phyloP scores from a whole-genome alignment of 225 moss, liverwort and hornwort genomes.

The Sphagnum contortum region DNA sequence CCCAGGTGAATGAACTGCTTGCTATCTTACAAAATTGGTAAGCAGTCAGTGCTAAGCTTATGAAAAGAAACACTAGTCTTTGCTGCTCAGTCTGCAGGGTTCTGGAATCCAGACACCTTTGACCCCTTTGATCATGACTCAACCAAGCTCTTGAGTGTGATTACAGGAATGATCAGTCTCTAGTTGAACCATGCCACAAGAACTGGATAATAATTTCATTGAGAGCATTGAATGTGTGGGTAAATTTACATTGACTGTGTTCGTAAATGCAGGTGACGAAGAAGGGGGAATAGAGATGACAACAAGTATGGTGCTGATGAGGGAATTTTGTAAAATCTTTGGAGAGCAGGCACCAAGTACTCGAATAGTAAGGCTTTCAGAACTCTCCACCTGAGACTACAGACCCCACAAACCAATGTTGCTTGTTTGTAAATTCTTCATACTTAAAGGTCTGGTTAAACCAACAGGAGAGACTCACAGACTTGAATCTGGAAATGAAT shows the following conservation, averaged over 20 bases:
- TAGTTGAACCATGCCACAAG: neutral
- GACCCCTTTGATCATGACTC: neutral
- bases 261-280: slow-evolving; percentile 60
- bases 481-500: neutral
- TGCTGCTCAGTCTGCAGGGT: neutral
- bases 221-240: neutral
- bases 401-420: neutral
- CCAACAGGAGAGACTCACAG: neutral
- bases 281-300: slow-evolving; percentile 98
- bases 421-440: neutral
- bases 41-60: slow-evolving; percentile 26
- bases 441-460: neutral
- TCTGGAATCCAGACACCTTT: no score
- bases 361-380: slow-evolving; percentile 49
- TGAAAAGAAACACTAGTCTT: neutral
- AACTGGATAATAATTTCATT: neutral
- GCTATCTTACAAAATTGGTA: slow-evolving; percentile 31
- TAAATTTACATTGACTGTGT: no score
- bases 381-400: neutral
- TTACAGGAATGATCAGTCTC: neutral
- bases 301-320: slow-evolving; percentile 69
- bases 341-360: slow-evolving; percentile 51
- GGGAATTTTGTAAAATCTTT: slow-evolving; percentile 74
- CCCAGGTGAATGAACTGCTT: slow-evolving; percentile 82
- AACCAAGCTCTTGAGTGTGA: neutral